phyloP scores from a whole-genome alignment of 129 eudicot species.

The Helianthus tuberosus region DNA sequence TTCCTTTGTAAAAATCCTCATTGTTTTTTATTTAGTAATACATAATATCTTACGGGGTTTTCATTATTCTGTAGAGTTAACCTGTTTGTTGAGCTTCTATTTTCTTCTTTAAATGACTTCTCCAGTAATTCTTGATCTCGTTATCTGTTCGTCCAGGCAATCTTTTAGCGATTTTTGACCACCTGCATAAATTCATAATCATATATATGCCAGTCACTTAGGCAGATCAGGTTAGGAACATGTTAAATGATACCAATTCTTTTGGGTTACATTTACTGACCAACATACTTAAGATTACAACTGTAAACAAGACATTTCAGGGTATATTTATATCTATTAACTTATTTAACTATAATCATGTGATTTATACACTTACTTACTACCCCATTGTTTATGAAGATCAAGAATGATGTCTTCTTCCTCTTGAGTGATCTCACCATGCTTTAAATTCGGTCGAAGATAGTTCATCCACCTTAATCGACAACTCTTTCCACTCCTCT shows the following conservation, averaged over 20 bases:
- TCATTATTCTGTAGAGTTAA: not conserved
- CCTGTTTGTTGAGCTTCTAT: slow-evolving; percentile 42
- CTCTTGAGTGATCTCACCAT: slow-evolving; percentile 54
- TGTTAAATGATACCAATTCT: too few relatives aligned
- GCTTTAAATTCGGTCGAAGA: slow-evolving; percentile 75
- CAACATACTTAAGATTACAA: too few relatives aligned
- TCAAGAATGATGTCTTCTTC: slow-evolving; percentile 61
- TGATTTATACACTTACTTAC: slow-evolving; percentile 47
- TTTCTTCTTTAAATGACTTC: slow-evolving; percentile 68
- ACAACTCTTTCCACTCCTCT: slow-evolving; percentile 87
- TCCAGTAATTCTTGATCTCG: slow-evolving; percentile 86
- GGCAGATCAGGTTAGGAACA: too few relatives aligned
- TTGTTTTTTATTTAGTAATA: too few relatives aligned
- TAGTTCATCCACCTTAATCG: slow-evolving; percentile 81
- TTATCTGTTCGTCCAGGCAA: slow-evolving; percentile 79
- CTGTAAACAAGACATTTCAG: not conserved
- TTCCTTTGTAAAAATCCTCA: too few relatives aligned
- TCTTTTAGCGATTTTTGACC: slow-evolving; percentile 73
- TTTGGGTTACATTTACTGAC: too few relatives aligned
- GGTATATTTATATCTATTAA: not conserved
- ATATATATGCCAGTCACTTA: not conserved
- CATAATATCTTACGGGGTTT: too few relatives aligned
- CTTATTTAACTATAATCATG: not conserved
- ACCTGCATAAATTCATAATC: slow-evolving; percentile 35
- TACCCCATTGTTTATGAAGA: slow-evolving; percentile 75